phyloP scores from a whole-genome alignment of 441 rosid genomes.

The Mallotus repandus region DNA sequence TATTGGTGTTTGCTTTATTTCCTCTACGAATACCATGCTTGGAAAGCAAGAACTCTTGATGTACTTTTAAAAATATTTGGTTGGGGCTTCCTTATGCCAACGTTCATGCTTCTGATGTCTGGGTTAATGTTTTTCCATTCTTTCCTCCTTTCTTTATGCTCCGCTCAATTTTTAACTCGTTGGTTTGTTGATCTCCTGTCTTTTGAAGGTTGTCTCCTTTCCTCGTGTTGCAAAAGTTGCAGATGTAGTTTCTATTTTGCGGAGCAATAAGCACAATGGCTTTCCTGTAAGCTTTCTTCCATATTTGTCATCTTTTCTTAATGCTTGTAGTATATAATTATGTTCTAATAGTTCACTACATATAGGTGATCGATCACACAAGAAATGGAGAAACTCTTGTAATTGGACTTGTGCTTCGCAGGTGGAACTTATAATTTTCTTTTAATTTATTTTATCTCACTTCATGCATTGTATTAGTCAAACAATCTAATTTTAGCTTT shows the following conservation, averaged over 20 bases:
- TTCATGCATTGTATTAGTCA: background rate
- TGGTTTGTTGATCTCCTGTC: conserved; percentile 9
- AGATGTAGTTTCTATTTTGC: conserved; percentile 79
- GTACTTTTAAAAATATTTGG: background rate
- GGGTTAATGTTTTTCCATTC: background rate
- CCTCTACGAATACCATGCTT: background rate
- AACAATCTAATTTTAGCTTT: conserved; percentile 21
- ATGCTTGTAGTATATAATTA: conserved; percentile 16
- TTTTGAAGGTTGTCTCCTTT: conserved; percentile 73
- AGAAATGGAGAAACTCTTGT: conserved; percentile 93
- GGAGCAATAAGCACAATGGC: conserved; percentile 87
- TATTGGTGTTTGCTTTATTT: background rate
- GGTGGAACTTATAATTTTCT: conserved; percentile 40
- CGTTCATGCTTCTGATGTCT: background rate
- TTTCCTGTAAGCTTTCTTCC: conserved; percentile 67
- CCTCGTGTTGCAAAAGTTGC: conserved; percentile 90
- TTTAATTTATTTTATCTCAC: conserved; percentile 10
- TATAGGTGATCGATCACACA: conserved; percentile 84
- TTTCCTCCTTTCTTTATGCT: background rate
- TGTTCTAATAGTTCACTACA: conserved; percentile 11
- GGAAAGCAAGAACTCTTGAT: background rate
- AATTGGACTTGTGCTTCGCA: conserved; percentile 89
- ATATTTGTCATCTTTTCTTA: conserved; percentile 15
- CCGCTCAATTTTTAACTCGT: conserved; percentile 10
- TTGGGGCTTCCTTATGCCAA: background rate